A percentile compares a stretch with the other conserved stretches of the same genome.
These are phyloP conservation scores for Aegle marmelos DNA, from an alignment of 345 rosid species.

Conservation along the genomic window DNA sequence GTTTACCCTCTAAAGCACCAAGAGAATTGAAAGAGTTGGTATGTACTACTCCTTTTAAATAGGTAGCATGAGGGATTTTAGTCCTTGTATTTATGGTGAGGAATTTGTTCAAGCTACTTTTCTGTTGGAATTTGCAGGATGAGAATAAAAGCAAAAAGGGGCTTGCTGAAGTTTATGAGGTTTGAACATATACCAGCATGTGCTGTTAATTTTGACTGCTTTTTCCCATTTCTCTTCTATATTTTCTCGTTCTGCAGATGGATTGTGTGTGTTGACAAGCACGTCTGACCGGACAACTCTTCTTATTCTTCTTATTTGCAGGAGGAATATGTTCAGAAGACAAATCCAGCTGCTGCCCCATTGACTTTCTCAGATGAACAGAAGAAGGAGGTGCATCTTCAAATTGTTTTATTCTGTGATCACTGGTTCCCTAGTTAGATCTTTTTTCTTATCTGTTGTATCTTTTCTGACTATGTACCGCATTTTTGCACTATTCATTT, in stretches of 20 bases:
- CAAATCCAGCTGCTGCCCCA: constrained; percentile 70
- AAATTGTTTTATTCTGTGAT: neutral
- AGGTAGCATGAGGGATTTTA: neutral
- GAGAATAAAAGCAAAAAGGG: constrained; percentile 93
- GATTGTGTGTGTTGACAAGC: neutral
- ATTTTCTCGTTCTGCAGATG: neutral
- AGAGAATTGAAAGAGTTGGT: constrained; percentile 77
- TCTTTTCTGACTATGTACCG: neutral
- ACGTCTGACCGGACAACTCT: neutral
- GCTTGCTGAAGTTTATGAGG: constrained; percentile 97
- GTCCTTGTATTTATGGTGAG: neutral
- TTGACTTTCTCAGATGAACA: constrained; percentile 73
- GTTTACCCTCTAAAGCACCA: constrained; percentile 54
- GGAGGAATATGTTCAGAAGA: constrained; percentile 77
- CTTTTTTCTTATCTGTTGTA: neutral
- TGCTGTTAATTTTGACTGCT: neutral
- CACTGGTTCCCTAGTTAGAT: neutral
- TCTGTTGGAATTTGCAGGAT: constrained; percentile 52
- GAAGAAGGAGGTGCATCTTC: constrained; percentile 67
- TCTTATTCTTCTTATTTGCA: constrained; percentile 33
- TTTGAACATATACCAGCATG: constrained; percentile 27
- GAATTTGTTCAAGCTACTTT: neutral
- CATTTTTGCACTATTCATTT: neutral
- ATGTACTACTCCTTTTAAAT: constrained; percentile 17
- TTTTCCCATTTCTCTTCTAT: neutral